These are phyloP conservation scores for Solanum pinnatisectum DNA, from an alignment of 257 asterid genomes.

Conservation along the genomic window DNA sequence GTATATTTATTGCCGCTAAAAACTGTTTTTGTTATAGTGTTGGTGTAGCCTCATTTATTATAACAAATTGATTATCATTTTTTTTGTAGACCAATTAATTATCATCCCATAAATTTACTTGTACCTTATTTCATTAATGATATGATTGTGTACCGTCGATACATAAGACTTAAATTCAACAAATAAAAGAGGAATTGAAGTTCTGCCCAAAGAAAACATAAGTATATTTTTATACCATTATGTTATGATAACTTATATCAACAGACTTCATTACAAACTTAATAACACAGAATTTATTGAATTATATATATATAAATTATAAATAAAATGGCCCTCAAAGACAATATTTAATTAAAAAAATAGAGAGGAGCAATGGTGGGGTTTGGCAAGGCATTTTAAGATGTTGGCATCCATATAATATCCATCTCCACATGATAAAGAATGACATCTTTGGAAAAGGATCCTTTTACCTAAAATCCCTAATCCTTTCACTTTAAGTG, in stretches of 20 bases:
- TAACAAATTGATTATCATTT: not conserved
- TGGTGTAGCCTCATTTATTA: not conserved
- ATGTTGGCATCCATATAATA: conserved; percentile 15
- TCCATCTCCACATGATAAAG: not conserved
- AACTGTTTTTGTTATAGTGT: too few relatives aligned
- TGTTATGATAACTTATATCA: not conserved
- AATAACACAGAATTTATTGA: not conserved
- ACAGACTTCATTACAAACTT: not conserved
- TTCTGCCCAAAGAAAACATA: not conserved
- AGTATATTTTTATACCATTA: not conserved
- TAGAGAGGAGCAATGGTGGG: not conserved
- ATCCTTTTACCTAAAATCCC: conserved; percentile 11
- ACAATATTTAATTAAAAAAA: not conserved
- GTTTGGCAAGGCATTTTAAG: not conserved
- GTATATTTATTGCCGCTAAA: not conserved
- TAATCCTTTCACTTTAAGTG: conserved; percentile 20
- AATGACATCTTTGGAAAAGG: conserved; percentile 9
- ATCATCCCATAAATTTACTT: not conserved
- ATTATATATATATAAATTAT: not conserved
- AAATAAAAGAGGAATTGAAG: not conserved
- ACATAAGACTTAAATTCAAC: not conserved
- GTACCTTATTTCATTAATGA: not conserved
- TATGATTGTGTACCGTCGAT: not conserved
- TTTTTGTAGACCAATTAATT: not conserved
- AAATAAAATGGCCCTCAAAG: not conserved